Evolutionary conservation across 345 rosid species (phyloP).

Genomic region (Tarenaya hassleriana): DNA sequence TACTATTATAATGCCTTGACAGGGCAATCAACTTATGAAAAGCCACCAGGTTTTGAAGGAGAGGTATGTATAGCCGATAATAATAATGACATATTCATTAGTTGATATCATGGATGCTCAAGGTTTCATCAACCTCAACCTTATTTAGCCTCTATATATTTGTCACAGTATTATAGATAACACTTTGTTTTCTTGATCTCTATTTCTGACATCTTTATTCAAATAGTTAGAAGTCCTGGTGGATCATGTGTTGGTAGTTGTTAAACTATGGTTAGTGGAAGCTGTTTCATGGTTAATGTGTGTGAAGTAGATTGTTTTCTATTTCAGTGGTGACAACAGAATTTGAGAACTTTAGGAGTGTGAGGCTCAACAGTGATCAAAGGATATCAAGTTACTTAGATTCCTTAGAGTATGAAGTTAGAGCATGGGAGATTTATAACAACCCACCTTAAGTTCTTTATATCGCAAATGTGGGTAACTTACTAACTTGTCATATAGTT

Average conservation of each 20-base stretch:
- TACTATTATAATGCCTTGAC: constrained; percentile 91
- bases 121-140: neutral
- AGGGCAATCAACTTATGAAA: constrained; percentile 82
- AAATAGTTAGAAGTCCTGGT: no score
- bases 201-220: no score
- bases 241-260: no score
- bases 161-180: neutral
- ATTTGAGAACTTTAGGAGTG: neutral
- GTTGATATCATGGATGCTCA: constrained; percentile 3
- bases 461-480: constrained; percentile 6
- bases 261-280: no score
- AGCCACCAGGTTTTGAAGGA: constrained; percentile 64
- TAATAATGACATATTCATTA: constrained; percentile 16
- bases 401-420: constrained; percentile 1
- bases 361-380: neutral
- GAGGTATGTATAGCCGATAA: constrained; percentile 51
- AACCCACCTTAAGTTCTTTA: constrained; percentile 5
- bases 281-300: no score
- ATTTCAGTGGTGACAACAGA: no score
- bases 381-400: constrained; percentile 3
- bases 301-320: no score
- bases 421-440: constrained; percentile 12
- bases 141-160: neutral
- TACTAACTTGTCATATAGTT: constrained; percentile 17
- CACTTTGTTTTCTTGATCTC: no score